Base-by-base conservation (phyloP, 257 asterid species). In the Petrea volubilis region DNA sequence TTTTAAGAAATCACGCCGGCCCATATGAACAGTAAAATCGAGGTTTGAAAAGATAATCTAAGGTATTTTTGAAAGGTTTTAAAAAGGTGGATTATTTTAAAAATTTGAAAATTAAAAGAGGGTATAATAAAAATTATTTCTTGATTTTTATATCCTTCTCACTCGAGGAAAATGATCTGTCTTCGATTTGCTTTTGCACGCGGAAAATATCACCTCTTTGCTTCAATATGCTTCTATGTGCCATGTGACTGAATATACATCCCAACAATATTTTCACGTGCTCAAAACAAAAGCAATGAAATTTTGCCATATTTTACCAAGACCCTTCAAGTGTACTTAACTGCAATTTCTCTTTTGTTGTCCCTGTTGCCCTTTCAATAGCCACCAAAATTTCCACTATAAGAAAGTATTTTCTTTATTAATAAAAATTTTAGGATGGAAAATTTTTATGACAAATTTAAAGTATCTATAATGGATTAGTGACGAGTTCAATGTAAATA, bases 261-360 rank as follows among this genome's bases (percentile, higher is more conserved):
- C 58, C 21, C 70, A 64, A 64, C 44, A 64, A 64, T 58, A 64
- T 64, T 46, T 64, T 64, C 70, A 64, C 70, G 59, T 44, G 70
- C 18, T 5, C 58, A 43, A 44, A 64, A 28, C 46, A 12, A 46
- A 28, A 27, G 44, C 20, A 64, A 25, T 46, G 28, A 27, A 9
- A n/a, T 28, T 64, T 64, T 64, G 59, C 70, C 29, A 27, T 64
- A n/a, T 46, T 46, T 64, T 44, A 27, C 58, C 58, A 23, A 63
- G 38, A 40, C 53, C 17, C 24, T 43, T 41, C 43, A 11, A 15
- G 4, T 15, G 15, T 7, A 61, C 52, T 14, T 62, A 14, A 7
- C n/a, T 40, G n/a, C 18, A 63, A 43, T 14, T 8, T 63, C 40
- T 7, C 53, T 41, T 25, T 13, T 41, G 7, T 63, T 12, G 24